Evolutionary conservation across 768 basidiomycete genomes (phyloP), one percentile per base, ranked within the genome.

Genomic region (Tricholomella constricta): DNA sequence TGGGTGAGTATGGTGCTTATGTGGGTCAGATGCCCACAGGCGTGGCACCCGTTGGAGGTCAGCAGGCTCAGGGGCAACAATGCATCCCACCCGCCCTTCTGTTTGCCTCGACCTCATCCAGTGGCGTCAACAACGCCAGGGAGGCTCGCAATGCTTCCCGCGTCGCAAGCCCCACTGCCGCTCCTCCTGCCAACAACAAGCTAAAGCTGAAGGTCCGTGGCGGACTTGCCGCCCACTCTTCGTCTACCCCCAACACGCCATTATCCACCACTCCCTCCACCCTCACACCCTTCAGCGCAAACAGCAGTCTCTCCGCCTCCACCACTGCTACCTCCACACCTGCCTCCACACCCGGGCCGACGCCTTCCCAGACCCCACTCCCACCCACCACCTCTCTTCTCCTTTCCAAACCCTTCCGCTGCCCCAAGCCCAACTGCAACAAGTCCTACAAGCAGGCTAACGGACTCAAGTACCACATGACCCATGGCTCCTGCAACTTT

Each of bases 391-490:
- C 85, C 0, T 82, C 85, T 3, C 70, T 89, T n/a, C 70, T 90
- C 34, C 72, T 89, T 44, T 84, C 83, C 52, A 94, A 94, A 70
- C 91, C 93, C 3, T 95, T 94, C 82, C 80, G 84, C 42, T 98
- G 94, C 76, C 94, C 94, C 9, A 95, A 95, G 68, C 85, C 91
- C 0, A 93, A 94, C 58, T 98, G 94, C 77, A 93, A 91, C 75
- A 98, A 98, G 78, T 83, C 83, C 46, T 97, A 96, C 78, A 96
- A 96, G 77, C 94, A 96, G 71, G 91, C 91, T 37, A 97, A 97
- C 61, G 86, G 94, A 10, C 78, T 98, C 63, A 96, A 97, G 76
- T 94, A 95, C 72, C 92, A 95, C 70, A 86, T 93, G 78, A 90
- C 88, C 8, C 92, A 93, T 66, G 93, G 94, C 8, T 88, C 86